These are phyloP conservation scores for Prinsepia uniflora DNA, from an alignment of 306 rosid genomes.

Conservation along the genomic window DNA sequence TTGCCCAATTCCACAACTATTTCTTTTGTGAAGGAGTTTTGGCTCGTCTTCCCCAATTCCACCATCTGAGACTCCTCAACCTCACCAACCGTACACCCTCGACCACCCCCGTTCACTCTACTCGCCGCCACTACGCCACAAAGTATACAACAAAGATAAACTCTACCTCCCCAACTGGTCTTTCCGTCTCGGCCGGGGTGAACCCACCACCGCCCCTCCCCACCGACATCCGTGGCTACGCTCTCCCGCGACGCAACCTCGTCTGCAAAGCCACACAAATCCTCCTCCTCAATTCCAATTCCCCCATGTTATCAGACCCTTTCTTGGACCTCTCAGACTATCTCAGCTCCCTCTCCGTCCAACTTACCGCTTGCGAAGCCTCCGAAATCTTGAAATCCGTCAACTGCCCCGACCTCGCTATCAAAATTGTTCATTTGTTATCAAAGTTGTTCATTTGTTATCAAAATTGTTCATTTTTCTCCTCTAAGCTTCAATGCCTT, in stretches of 20 bases:
- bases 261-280: constrained; percentile 72
- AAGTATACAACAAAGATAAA: constrained; percentile 81
- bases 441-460: too few relatives aligned
- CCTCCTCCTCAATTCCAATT: constrained; percentile 45
- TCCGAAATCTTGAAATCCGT: constrained; percentile 80
- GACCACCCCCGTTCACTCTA: neutral
- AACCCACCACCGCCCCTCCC: constrained; percentile 54
- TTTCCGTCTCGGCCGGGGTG: constrained; percentile 72
- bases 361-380: constrained; percentile 69
- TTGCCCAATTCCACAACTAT: too few relatives aligned
- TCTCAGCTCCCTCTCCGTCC: constrained; percentile 54
- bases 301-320: constrained; percentile 39
- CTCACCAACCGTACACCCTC: neutral
- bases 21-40: too few relatives aligned
- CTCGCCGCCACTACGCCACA: constrained; percentile 57
- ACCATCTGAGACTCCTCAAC: constrained; percentile 4
- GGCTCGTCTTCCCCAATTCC: too few relatives aligned
- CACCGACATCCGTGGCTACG: constrained; percentile 62
- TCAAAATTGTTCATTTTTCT: too few relatives aligned
- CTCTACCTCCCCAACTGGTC: constrained; percentile 61
- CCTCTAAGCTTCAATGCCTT: too few relatives aligned
- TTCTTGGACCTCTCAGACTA: constrained; percentile 75
- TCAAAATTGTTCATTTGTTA: constrained; percentile 64
- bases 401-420: constrained; percentile 57
- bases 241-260: constrained; percentile 75